These are phyloP conservation scores for Candida hungchunana DNA, from an alignment of 805 yeast species.

Conservation along the genomic window DNA sequence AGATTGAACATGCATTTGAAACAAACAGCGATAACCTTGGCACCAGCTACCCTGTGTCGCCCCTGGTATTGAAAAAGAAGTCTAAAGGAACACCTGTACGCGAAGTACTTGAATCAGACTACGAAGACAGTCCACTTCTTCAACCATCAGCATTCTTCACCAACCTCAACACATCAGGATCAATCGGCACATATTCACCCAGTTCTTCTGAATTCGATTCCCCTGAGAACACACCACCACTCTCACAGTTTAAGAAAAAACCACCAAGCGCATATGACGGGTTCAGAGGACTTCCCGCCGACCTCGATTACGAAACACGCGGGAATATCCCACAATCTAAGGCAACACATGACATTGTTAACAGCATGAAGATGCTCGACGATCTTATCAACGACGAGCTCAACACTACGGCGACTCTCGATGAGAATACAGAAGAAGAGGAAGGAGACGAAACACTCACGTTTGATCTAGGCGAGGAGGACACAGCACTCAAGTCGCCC, in stretches of 20 bases:
- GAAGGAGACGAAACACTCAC: conserved; percentile 15
- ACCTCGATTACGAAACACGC: conserved; percentile 15
- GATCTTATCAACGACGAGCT: conserved; percentile 27
- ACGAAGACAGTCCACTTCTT: conserved; percentile 22
- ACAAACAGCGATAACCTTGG: conserved; percentile 20
- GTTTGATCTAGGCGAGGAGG: conserved; percentile 12
- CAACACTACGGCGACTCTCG: conserved; percentile 13
- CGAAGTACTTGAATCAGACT: conserved; percentile 16
- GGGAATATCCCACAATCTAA: conserved; percentile 36
- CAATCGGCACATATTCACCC: conserved; percentile 45
- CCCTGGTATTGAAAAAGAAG: conserved; percentile 20
- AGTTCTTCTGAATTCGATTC: conserved; percentile 42
- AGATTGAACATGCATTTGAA: conserved; percentile 15
- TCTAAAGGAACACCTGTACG: conserved; percentile 2
- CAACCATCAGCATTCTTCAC: conserved; percentile 29
- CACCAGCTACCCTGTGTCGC: conserved; percentile 23
- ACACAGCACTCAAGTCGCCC: conserved; percentile 20
- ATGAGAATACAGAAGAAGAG: conserved; percentile 13
- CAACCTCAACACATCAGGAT: conserved; percentile 31
- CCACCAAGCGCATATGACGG: conserved; percentile 10
- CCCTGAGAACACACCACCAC: conserved; percentile 28
- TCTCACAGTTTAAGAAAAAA: conserved; percentile 13
- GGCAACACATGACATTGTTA: conserved; percentile 38
- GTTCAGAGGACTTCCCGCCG: conserved; percentile 1
- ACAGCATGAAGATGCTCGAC: conserved; percentile 33